phyloP scores from a whole-genome alignment of 345 rosid genomes.

The Iberis pinnata region DNA sequence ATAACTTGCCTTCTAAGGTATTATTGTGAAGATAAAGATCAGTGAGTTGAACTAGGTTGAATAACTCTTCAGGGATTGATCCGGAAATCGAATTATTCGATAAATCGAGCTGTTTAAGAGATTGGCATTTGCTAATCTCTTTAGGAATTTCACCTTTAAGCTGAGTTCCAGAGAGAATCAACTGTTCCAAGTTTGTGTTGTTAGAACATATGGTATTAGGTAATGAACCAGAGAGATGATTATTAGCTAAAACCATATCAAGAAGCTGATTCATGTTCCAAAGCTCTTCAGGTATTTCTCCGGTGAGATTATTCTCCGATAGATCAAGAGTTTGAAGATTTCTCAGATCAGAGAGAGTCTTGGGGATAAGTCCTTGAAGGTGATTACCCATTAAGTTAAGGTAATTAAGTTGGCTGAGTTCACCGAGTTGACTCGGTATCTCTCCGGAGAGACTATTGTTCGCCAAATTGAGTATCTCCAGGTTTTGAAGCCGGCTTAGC shows the following conservation, averaged over 20 bases:
- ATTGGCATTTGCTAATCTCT: constrained; percentile 47
- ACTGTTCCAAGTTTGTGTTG: constrained; percentile 41
- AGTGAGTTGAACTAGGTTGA: constrained; percentile 40
- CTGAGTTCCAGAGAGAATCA: constrained; percentile 48
- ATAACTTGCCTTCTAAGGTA: constrained; percentile 63
- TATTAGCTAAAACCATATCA: constrained; percentile 51
- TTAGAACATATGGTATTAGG: constrained; percentile 52
- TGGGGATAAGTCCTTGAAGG: constrained; percentile 60
- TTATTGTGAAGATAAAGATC: constrained; percentile 86
- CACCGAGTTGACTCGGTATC: constrained; percentile 55
- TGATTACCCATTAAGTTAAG: constrained; percentile 62
- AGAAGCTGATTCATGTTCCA: constrained; percentile 62
- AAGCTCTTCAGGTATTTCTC: constrained; percentile 62
- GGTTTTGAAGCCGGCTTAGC: constrained; percentile 45
- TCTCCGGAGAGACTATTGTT: constrained; percentile 71
- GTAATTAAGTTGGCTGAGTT: constrained; percentile 49
- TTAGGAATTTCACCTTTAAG: constrained; percentile 64
- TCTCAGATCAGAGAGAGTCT: constrained; percentile 37
- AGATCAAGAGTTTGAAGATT: constrained; percentile 63
- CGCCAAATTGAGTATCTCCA: constrained; percentile 53
- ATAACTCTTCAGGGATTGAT: constrained; percentile 53
- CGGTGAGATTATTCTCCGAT: constrained; percentile 60
- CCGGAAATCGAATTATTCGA: constrained; percentile 71
- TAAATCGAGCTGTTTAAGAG: constrained; percentile 68
- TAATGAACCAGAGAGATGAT: constrained; percentile 50